These are phyloP conservation scores for Globisporangium ultimum DNA, from an alignment of 352 stramenopile species.

Conservation along the genomic window DNA sequence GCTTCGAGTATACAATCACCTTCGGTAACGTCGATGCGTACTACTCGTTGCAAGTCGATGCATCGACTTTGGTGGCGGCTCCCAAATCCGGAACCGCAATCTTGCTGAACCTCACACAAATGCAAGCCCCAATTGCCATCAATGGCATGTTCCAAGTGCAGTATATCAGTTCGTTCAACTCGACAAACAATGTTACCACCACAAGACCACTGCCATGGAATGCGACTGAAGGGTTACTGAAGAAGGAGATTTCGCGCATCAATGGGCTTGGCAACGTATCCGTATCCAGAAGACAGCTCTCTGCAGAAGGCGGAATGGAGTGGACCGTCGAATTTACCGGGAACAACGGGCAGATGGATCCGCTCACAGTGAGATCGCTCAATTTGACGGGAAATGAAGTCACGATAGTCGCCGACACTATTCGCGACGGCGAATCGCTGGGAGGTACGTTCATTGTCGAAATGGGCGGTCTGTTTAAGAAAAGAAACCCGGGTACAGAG, in stretches of 20 bases:
- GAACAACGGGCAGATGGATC: conserved; percentile 56
- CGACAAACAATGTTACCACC: conserved; percentile 19
- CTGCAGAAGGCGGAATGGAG: conserved; percentile 53
- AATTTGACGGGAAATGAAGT: conserved; percentile 54
- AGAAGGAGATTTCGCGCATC: conserved; percentile 31
- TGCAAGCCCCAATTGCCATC: conserved; percentile 38
- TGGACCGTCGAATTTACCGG: conserved; percentile 63
- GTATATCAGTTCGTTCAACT: conserved; percentile 46
- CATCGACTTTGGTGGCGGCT: conserved; percentile 16
- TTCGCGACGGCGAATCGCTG: conserved; percentile 50
- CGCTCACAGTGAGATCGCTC: conserved; percentile 30
- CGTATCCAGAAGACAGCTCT: conserved; percentile 28
- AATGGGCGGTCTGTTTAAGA: conserved; percentile 62
- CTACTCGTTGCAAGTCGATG: conserved; percentile 22
- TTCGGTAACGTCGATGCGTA: conserved; percentile 55
- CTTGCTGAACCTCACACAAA: conserved; percentile 18
- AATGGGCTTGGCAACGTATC: conserved; percentile 52
- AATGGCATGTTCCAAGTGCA: conserved; percentile 42
- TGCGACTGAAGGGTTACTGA: conserved; percentile 24
- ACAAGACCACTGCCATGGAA: conserved; percentile 53
- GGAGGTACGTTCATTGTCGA: conserved; percentile 42
- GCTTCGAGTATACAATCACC: conserved; percentile 45
- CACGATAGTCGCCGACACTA: conserved; percentile 24
- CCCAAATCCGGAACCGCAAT: conserved; percentile 10
- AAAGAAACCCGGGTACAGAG: conserved; percentile 31